phyloP scores from a whole-genome alignment of 116 monocot genomes.

The Zostera marina region DNA sequence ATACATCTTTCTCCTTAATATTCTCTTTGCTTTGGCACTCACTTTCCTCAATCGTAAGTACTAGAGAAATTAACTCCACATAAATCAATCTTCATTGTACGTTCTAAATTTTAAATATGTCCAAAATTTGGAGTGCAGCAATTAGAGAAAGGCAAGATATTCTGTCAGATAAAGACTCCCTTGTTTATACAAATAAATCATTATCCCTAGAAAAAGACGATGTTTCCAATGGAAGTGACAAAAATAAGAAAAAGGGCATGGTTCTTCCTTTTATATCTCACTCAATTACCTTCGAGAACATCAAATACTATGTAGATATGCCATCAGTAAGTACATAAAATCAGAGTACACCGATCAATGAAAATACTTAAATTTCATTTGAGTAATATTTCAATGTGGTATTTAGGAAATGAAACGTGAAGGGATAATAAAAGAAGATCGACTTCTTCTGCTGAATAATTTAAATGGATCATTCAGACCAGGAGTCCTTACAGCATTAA shows the following conservation, averaged over 20 bases:
- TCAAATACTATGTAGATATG: slow-evolving; percentile 34
- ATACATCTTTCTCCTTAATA: slow-evolving; percentile 31
- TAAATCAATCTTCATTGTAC: neutral
- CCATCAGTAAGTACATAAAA: slow-evolving; percentile 13
- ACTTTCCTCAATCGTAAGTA: slow-evolving; percentile 42
- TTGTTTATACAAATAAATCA: neutral
- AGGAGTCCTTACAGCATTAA: slow-evolving; percentile 69
- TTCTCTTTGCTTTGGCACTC: slow-evolving; percentile 28
- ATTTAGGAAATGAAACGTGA: slow-evolving; percentile 67
- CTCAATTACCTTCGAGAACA: slow-evolving; percentile 23
- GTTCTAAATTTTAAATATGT: neutral
- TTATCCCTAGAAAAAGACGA: neutral
- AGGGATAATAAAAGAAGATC: slow-evolving; percentile 30
- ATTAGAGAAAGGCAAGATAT: slow-evolving; percentile 15
- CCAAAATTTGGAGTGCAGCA: slow-evolving; percentile 8
- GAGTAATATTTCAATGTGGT: neutral
- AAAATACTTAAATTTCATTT: no score
- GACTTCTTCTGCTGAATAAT: slow-evolving; percentile 47
- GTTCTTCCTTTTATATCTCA: slow-evolving; percentile 34
- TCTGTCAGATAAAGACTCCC: slow-evolving; percentile 15
- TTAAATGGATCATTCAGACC: slow-evolving; percentile 70
- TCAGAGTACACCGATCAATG: no score
- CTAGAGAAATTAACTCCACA: neutral
- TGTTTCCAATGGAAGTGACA: neutral
- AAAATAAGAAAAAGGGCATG: slow-evolving; percentile 22